Evolutionary conservation across 1,284 basidiomycete genomes (phyloP).

Genomic region (Malassezia nana): DNA sequence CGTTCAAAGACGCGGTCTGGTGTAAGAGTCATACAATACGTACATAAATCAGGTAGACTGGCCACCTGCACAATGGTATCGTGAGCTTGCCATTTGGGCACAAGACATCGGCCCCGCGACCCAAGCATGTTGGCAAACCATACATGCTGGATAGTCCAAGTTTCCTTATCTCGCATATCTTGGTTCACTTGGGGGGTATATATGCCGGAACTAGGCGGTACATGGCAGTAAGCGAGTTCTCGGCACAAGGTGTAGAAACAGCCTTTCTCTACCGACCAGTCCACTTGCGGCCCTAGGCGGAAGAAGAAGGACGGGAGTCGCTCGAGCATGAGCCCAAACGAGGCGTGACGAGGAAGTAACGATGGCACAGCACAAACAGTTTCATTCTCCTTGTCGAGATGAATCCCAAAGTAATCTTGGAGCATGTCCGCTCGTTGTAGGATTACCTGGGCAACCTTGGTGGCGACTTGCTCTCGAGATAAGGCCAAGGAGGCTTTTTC

Average conservation of each 20-base stretch:
- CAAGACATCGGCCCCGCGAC: constrained; percentile 11
- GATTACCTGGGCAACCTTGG: constrained; percentile 45
- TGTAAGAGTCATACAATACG: not conserved
- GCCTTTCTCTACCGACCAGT: constrained; percentile 72
- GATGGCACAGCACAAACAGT: constrained; percentile 66
- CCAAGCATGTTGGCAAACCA: constrained; percentile 36
- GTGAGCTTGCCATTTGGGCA: constrained; percentile 11
- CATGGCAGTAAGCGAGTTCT: constrained; percentile 57
- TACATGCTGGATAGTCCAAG: constrained; percentile 24
- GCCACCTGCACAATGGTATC: constrained; percentile 31
- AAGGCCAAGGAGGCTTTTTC: constrained; percentile 36
- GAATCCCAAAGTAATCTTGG: constrained; percentile 77
- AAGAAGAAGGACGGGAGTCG: constrained; percentile 33
- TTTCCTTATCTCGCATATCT: constrained; percentile 5
- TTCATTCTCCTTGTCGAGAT: constrained; percentile 54
- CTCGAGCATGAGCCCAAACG: constrained; percentile 70
- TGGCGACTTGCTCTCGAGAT: constrained; percentile 55
- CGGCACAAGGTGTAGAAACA: constrained; percentile 78
- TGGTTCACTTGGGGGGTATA: not conserved
- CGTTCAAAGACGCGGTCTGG: constrained; percentile 45
- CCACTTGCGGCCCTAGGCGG: constrained; percentile 56
- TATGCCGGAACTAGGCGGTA: constrained; percentile 49
- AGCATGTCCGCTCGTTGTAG: constrained; percentile 67
- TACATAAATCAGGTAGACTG: constrained; percentile 36
- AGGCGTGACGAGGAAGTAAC: constrained; percentile 69